phyloP scores from a whole-genome alignment of 257 asterid species.

The Solanum clarkiae region DNA sequence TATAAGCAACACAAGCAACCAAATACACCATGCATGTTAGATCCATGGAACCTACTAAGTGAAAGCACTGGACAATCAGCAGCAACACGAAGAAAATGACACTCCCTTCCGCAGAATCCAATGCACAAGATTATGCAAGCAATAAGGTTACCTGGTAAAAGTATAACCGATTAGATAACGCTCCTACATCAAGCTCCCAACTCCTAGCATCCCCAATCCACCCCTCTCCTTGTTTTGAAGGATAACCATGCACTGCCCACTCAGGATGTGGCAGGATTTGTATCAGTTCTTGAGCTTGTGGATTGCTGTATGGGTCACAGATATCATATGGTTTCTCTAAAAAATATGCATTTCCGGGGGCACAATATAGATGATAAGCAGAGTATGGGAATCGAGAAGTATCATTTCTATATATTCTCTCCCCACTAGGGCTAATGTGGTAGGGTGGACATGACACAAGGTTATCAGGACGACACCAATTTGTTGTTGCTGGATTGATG shows the following conservation, averaged over 20 bases:
- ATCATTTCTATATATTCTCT: slow-evolving; percentile 38
- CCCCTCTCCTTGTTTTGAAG: slow-evolving; percentile 61
- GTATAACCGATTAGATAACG: slow-evolving; percentile 56
- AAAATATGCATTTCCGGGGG: slow-evolving; percentile 69
- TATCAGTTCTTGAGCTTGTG: slow-evolving; percentile 80
- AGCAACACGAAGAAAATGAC: not conserved
- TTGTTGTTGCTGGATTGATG: slow-evolving; percentile 66
- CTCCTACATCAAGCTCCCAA: slow-evolving; percentile 75
- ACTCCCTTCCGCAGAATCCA: not conserved
- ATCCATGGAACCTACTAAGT: not conserved
- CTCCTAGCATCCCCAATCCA: slow-evolving; percentile 71
- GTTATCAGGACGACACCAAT: slow-evolving; percentile 64
- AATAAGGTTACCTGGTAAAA: slow-evolving; percentile 56
- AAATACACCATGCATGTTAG: not conserved
- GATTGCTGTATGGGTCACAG: slow-evolving; percentile 85
- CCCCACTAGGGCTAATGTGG: slow-evolving; percentile 53
- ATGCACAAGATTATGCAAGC: not conserved
- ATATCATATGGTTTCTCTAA: slow-evolving; percentile 63
- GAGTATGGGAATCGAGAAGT: slow-evolving; percentile 64
- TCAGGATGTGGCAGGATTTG: slow-evolving; percentile 88
- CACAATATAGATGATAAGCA: slow-evolving; percentile 77
- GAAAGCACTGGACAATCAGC: not conserved
- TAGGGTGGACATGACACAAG: slow-evolving; percentile 76
- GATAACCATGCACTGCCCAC: slow-evolving; percentile 82
- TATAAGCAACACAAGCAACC: not conserved